phyloP scores from a whole-genome alignment of 2,329 filamentous ascomycete genomes.

The Monosporascus sp. region DNA sequence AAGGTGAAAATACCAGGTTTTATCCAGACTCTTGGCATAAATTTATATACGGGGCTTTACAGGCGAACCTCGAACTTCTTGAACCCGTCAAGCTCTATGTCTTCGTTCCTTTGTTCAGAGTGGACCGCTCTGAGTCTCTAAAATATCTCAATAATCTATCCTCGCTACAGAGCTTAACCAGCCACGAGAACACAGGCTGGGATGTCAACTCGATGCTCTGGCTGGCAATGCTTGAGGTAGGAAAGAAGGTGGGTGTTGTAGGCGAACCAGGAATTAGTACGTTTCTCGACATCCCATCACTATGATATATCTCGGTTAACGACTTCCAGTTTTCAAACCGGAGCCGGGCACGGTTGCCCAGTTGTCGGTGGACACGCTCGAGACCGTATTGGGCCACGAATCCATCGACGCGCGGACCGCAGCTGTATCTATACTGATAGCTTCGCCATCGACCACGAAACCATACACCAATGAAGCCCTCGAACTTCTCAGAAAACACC shows the following conservation, averaged over 20 bases:
- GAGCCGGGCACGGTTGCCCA: conserved; percentile 25
- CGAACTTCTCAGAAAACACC: conserved; percentile 55
- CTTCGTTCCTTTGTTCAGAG: conserved; percentile 58
- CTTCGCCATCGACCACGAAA: conserved; percentile 68
- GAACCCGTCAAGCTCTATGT: conserved; percentile 62
- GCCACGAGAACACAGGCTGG: conserved; percentile 39
- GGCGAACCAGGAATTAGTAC: conserved; percentile 55
- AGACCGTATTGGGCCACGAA: conserved; percentile 48
- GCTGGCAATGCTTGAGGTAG: conserved; percentile 64
- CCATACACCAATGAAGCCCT: conserved; percentile 64
- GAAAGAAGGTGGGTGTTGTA: conserved; percentile 65
- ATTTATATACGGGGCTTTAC: conserved; percentile 51
- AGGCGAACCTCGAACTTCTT: conserved; percentile 45
- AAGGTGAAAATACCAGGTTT: conserved; percentile 25
- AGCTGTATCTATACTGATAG: conserved; percentile 75
- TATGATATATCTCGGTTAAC: conserved; percentile 6
- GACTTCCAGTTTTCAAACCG: conserved; percentile 9
- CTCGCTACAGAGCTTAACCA: conserved; percentile 41
- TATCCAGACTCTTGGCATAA: conserved; percentile 46
- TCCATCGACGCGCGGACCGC: conserved; percentile 67
- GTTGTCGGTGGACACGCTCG: conserved; percentile 41
- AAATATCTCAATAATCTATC: conserved; percentile 56
- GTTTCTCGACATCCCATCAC: conserved; percentile 7
- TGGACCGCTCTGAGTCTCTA: conserved; percentile 48
- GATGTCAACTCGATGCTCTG: conserved; percentile 55